Evolutionary conservation across 1,284 basidiomycete species (phyloP), one percentile per base, ranked within the genome.

Genomic region (Boletus hoseneyae): DNA sequence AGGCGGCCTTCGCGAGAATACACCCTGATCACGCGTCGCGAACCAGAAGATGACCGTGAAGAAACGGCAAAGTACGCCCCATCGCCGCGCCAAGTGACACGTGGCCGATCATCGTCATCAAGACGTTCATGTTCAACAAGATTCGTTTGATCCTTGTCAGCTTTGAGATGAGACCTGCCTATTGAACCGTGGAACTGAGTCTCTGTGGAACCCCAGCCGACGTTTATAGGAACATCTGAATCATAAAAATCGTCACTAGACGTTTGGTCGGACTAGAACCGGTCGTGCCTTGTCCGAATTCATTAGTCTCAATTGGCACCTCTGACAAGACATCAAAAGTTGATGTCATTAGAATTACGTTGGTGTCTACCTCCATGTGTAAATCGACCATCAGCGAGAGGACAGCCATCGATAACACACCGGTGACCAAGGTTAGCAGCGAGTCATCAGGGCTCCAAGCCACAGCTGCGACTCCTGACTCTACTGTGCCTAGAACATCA

Each of bases 131-230:
- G 76, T 19, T 80, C 70, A 18, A 66, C 65, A n/a, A n/a, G n/a
- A 19, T 32, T 63, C 55, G 13, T 67, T 55, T 23, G 74, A 60
- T 23, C 73, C 67, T 21, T 75, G 0, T 92, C 91, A 4, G 90
- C 90, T 7, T 53, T 55, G 46, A 66, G 63, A 55, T 66, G 61
- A 9, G 82, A 75, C 68, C 98, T 99, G 27, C 97, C 97, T 4
- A 94, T 76, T 0, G 93, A 95, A 12, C 97, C 97, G 60, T 98
- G 95, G 66, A 99, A 99, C 66, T 99, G 97, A 0, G 97, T 99
- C 61, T 90, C 80, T 64, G 96, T 97, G 4, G 91, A 92, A 27
- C 97, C 97, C 97, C 97, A 99, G 9, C 97, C 97, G 48, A 98
- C 91, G 59, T 95, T 92, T 61, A 97, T 92, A 6, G 90, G 92